Evolutionary conservation across 176 grass and related monocot species (phyloP).

Genomic region (Cocos nucifera): DNA sequence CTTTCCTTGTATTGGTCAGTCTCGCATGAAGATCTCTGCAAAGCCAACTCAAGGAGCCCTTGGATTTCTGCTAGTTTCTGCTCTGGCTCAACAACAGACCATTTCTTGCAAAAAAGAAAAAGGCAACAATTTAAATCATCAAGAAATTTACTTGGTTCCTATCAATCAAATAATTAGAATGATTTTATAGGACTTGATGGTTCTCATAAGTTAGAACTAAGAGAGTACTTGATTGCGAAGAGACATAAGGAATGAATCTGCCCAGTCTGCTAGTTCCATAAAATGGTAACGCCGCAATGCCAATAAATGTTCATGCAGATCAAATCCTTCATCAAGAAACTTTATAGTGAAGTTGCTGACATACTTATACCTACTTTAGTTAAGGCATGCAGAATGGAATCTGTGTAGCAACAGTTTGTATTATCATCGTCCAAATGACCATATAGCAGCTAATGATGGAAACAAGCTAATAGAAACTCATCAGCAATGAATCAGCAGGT

Average conservation of each 20-base stretch:
- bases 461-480: too few relatives aligned
- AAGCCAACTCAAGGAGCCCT: conserved; percentile 75
- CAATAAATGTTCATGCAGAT: conserved; percentile 67
- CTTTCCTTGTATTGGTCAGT: conserved; percentile 73
- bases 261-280: conserved; percentile 94
- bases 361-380: conserved; percentile 83
- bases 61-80: conserved; percentile 75
- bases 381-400: conserved; percentile 13
- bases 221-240: conserved; percentile 62
- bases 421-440: too few relatives aligned
- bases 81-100: conserved; percentile 48
- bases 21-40: conserved; percentile 87
- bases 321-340: conserved; percentile 93
- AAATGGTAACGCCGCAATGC: conserved; percentile 85
- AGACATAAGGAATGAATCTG: conserved; percentile 66
- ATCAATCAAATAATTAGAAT: neutral
- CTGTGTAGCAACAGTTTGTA: too few relatives aligned
- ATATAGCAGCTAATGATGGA: too few relatives aligned
- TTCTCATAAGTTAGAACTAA: too few relatives aligned
- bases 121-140: conserved; percentile 2
- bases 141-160: neutral
- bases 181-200: neutral
- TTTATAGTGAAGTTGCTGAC: conserved; percentile 94
- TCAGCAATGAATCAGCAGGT: too few relatives aligned
- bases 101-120: conserved; percentile 42